phyloP scores from a whole-genome alignment of 2,329 filamentous ascomycete species.

The Cladobotryum protrusum region DNA sequence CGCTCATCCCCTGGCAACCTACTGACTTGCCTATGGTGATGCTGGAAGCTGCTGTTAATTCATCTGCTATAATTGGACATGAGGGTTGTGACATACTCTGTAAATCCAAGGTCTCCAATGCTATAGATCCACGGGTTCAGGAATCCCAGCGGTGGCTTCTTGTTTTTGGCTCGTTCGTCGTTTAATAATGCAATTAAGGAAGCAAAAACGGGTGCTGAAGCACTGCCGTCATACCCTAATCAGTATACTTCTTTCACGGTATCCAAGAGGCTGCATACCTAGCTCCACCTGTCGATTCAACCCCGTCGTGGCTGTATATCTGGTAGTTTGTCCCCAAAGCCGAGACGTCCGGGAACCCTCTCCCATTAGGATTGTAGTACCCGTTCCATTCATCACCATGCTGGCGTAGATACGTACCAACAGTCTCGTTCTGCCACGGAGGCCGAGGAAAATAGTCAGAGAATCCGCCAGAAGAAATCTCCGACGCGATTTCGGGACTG shows the following conservation, averaged over 20 bases:
- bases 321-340: constrained; percentile 40
- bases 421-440: constrained; percentile 40
- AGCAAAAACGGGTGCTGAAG: constrained; percentile 57
- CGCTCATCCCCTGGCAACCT: constrained; percentile 26
- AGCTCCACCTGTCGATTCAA: constrained; percentile 25
- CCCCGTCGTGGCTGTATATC: constrained; percentile 25
- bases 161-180: constrained; percentile 50
- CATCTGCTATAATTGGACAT: background rate
- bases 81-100: constrained; percentile 25
- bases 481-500: constrained; percentile 46
- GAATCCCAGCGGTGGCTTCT: constrained; percentile 49
- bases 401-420: constrained; percentile 36
- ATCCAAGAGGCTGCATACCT: constrained; percentile 19
- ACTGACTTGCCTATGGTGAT: constrained; percentile 29
- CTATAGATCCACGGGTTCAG: constrained; percentile 57
- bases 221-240: constrained; percentile 26
- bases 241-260: no score
- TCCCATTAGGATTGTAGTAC: constrained; percentile 42
- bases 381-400: constrained; percentile 43
- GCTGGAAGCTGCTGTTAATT: constrained; percentile 18
- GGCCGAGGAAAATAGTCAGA: constrained; percentile 41
- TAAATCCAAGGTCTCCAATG: constrained; percentile 25
- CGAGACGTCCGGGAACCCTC: constrained; percentile 56
- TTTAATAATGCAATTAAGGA: constrained; percentile 60
- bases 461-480: constrained; percentile 48